These are phyloP conservation scores for Trametes pubescens DNA, from an alignment of 1,284 basidiomycete genomes.

Conservation along the genomic window DNA sequence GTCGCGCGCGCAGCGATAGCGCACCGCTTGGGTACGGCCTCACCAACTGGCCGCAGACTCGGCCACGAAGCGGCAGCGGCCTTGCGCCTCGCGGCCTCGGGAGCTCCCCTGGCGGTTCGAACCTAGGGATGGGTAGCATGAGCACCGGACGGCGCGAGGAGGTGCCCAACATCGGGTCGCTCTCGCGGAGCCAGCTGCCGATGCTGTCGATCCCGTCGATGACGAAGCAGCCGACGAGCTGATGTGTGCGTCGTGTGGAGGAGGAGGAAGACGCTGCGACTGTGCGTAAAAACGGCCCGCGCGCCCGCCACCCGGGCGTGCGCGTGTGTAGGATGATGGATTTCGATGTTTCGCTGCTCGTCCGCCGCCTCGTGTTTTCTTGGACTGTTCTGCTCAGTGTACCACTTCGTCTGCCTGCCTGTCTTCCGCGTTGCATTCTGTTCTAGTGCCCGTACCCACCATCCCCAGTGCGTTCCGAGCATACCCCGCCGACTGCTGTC, in stretches of 20 bases:
- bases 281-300: constrained; percentile 12
- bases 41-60: constrained; percentile 44
- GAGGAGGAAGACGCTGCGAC: background rate
- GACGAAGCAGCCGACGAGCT: constrained; percentile 35
- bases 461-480: constrained; percentile 24
- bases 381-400: constrained; percentile 22
- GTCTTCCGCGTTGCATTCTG: constrained; percentile 7
- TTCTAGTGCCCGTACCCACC: constrained; percentile 3
- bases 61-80: constrained; percentile 51
- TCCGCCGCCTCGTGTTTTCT: constrained; percentile 14
- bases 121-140: constrained; percentile 6
- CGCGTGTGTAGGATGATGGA: constrained; percentile 14
- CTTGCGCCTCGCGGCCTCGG: constrained; percentile 32
- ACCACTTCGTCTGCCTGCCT: constrained; percentile 7
- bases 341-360: background rate
- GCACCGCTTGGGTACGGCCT: constrained; percentile 55
- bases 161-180: constrained; percentile 40
- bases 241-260: background rate
- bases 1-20: constrained; percentile 56
- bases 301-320: background rate
- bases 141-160: constrained; percentile 36
- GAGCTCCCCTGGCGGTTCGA: constrained; percentile 6
- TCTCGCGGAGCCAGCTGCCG: constrained; percentile 39
- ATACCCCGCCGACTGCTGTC: constrained; percentile 26
- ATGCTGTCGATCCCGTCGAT: constrained; percentile 40